phyloP scores from a whole-genome alignment of 371 early-diverging fungal genomes.

The Batrachochytrium dendrobatidis region DNA sequence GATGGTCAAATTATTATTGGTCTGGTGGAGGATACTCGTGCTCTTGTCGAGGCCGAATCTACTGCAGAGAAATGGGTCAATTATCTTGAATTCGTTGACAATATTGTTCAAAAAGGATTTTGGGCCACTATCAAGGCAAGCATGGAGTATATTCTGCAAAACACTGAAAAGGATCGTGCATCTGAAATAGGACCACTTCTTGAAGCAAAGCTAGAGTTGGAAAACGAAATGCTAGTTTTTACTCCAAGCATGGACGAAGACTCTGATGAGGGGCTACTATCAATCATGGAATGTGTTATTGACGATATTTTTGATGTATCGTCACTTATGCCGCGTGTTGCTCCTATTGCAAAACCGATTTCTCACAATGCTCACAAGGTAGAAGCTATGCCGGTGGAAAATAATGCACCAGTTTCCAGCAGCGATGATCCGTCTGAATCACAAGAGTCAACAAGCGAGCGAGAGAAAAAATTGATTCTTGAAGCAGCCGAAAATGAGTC shows the following conservation, averaged over 20 bases:
- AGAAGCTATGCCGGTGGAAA: neutral
- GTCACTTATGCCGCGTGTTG: constrained; percentile 46
- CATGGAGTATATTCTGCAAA: constrained; percentile 42
- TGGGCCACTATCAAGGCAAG: constrained; percentile 36
- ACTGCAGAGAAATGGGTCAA: constrained; percentile 32
- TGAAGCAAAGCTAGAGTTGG: constrained; percentile 53
- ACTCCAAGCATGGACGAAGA: constrained; percentile 54
- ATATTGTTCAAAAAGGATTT: constrained; percentile 44
- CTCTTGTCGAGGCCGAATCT: constrained; percentile 31
- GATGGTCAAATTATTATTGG: constrained; percentile 41
- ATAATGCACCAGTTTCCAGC: neutral
- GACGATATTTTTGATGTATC: constrained; percentile 47
- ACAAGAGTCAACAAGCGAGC: neutral
- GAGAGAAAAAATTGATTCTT: neutral
- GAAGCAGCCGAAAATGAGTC: constrained; percentile 33
- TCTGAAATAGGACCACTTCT: constrained; percentile 44
- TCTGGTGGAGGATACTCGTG: constrained; percentile 40
- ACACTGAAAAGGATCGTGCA: constrained; percentile 37
- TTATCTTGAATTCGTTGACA: constrained; percentile 44
- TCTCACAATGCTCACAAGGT: too few species aligned
- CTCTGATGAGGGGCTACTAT: constrained; percentile 28
- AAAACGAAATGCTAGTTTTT: constrained; percentile 39
- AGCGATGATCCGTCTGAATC: neutral
- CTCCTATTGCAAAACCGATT: constrained; percentile 12
- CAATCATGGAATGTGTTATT: constrained; percentile 36